Evolutionary conservation across 352 stramenopile genomes (phyloP), one percentile per base, ranked within the genome.

Genomic region (Globisporangium splendens): DNA sequence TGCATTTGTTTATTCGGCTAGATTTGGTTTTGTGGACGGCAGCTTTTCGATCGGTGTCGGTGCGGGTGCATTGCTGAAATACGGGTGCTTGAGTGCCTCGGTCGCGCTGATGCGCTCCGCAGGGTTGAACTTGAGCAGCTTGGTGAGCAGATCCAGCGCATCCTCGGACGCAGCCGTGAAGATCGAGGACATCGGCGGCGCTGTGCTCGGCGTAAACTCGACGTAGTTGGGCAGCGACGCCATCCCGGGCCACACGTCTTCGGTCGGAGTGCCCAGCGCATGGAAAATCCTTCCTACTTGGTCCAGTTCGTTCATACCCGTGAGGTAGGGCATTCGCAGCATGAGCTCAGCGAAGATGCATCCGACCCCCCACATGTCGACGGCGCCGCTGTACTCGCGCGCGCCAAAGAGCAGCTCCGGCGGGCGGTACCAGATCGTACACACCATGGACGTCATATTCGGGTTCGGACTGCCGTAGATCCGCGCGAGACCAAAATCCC

Each of bases 81-180:
- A 99, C 44, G 94, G 80, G 75, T 99, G 97, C 46, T 97, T 86
- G 54, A 99, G 78, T 12, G 97, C 94, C 54, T 98, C 93, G 21
- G 89, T 89, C 3, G 97, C 97, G 0, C 90, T 98, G 53, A 89
- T 83, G 28, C 83, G 76, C 65, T 93, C 77, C 1, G 66, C 63
- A 14, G 83, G 86, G 50, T 93, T 89, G 56, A 87, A 91, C 59
- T 81, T 82, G n/a, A 95, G 66, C 53, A 95, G 54, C 59, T 91
- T 89, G 15, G 50, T 44, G 43, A 95, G 50, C 46, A 95, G 54
- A 65, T 94, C 85, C 44, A 94, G 59, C 12, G 80, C 85, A 46
- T 91, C 80, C n/a, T 92, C 82, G 0, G 82, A 77, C 8, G 81
- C 76, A 1, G 81, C 83, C 8, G 79, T 88, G 66, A 92, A 92